A percentile compares a stretch with the other conserved stretches of the same genome.
These are phyloP conservation scores for Nitzschia inconspicua DNA, from an alignment of 108 stramenopile genomes.

Conservation along the genomic window DNA sequence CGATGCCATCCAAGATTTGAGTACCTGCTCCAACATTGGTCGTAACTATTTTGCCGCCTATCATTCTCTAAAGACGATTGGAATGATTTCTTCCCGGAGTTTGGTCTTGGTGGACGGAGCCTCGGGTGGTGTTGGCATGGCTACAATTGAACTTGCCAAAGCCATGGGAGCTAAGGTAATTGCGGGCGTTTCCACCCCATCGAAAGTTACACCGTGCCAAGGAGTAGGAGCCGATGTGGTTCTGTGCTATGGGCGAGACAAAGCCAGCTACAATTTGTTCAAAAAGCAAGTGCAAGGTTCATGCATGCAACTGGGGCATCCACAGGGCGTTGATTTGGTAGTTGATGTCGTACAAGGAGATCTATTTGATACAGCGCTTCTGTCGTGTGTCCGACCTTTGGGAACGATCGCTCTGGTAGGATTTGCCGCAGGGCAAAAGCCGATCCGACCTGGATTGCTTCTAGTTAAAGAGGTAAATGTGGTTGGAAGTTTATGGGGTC, in stretches of 20 bases:
- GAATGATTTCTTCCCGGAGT: conserved; percentile 37
- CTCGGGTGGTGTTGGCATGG: conserved; percentile 78
- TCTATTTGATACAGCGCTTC: conserved; percentile 54
- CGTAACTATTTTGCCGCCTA: conserved; percentile 69
- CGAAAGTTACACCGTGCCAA: conserved; percentile 30
- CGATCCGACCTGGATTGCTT: conserved; percentile 53
- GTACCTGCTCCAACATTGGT: conserved; percentile 55
- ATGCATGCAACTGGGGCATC: conserved; percentile 44
- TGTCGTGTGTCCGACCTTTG: conserved; percentile 48
- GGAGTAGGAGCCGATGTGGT: conserved; percentile 60
- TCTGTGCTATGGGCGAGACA: conserved; percentile 48
- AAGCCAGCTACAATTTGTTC: conserved; percentile 41
- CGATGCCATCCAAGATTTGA: conserved; percentile 26
- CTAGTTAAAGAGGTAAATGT: conserved; percentile 43
- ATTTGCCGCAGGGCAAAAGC: conserved; percentile 64
- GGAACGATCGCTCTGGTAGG: conserved; percentile 71
- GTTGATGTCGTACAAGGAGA: conserved; percentile 72
- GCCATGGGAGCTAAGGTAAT: conserved; percentile 70
- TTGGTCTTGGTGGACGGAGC: conserved; percentile 67
- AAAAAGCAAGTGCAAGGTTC: conserved; percentile 38
- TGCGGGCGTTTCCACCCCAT: conserved; percentile 56
- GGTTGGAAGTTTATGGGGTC: conserved; percentile 66
- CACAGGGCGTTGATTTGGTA: conserved; percentile 52
- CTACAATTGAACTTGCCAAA: conserved; percentile 66
- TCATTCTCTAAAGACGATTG: conserved; percentile 62